phyloP scores from a whole-genome alignment of 345 rosid genomes.

The Rubroshorea leprosula region DNA sequence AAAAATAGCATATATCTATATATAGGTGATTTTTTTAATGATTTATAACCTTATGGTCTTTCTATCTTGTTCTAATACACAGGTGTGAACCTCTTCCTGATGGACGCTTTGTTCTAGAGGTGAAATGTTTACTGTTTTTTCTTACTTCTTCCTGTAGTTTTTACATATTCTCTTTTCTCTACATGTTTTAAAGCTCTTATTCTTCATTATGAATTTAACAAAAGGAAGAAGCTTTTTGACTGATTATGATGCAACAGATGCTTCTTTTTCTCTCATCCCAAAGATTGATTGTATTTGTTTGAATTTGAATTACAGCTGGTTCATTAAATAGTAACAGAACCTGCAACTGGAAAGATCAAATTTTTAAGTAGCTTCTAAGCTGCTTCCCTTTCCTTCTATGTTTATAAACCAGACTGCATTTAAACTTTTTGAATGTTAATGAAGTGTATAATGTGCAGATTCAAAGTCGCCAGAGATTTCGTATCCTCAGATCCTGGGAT shows the following conservation, averaged over 20 bases:
- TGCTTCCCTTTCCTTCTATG: not conserved
- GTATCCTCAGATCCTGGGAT: slow-evolving; percentile 68
- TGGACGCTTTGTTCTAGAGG: slow-evolving; percentile 88
- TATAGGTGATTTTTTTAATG: no score
- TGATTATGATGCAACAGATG: not conserved
- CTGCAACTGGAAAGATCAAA: no score
- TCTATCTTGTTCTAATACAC: slow-evolving; percentile 12
- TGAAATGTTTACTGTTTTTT: slow-evolving; percentile 17
- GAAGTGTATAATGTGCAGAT: slow-evolving; percentile 33
- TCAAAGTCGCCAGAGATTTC: slow-evolving; percentile 85
- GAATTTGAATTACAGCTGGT: not conserved
- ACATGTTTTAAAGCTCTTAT: not conserved
- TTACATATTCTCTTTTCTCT: not conserved
- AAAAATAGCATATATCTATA: not conserved
- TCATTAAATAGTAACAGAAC: not conserved
- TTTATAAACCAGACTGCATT: not conserved
- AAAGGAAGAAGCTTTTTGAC: not conserved
- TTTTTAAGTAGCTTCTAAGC: no score
- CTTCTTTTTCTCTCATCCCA: not conserved
- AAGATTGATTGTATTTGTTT: not conserved
- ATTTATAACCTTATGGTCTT: not conserved
- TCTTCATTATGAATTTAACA: not conserved
- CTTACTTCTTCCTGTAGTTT: not conserved
- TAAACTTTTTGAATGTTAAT: not conserved
- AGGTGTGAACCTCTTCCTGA: slow-evolving; percentile 96